A percentile compares a stretch with the other conserved stretches of the same genome.
Evolutionary conservation across 345 rosid species (phyloP).

Genomic region (Arabidopsis suecica): DNA sequence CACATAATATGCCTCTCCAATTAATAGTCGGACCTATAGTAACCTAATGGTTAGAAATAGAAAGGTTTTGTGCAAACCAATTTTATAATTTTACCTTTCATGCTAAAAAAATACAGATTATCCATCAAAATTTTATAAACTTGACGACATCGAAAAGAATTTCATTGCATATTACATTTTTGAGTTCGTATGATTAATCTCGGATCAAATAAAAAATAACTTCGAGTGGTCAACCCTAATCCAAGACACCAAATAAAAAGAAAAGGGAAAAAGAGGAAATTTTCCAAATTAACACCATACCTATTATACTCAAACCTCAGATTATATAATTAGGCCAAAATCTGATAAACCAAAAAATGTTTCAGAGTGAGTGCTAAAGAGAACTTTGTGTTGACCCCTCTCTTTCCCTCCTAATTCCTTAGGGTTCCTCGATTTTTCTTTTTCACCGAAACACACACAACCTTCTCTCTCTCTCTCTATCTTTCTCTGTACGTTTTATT

Average conservation of each 20-base stretch:
- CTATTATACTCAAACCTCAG: neutral
- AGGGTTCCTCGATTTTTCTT: conserved; percentile 38
- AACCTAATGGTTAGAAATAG: too few relatives aligned
- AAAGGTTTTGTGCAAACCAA: too few relatives aligned
- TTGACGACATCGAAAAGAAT: too few relatives aligned
- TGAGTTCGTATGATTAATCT: too few relatives aligned
- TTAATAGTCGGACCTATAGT: too few relatives aligned
- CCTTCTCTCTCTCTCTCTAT: conserved; percentile 2
- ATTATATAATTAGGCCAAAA: conserved; percentile 13
- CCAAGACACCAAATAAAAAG: neutral
- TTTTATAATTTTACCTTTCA: too few relatives aligned
- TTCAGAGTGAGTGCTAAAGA: neutral
- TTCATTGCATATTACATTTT: too few relatives aligned
- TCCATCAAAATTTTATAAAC: too few relatives aligned
- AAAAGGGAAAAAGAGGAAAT: neutral
- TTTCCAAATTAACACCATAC: neutral
- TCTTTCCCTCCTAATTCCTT: conserved; percentile 46
- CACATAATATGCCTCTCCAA: too few relatives aligned
- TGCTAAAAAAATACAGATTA: too few relatives aligned
- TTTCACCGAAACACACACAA: neutral
- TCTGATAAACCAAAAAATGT: conserved; percentile 14
- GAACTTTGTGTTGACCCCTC: conserved; percentile 30
- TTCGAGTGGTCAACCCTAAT: neutral
- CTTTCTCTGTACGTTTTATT: conserved; percentile 37
- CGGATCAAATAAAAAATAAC: too few relatives aligned